These are phyloP conservation scores for Pachyrhizus erosus DNA, from an alignment of 306 rosid genomes.

Conservation along the genomic window DNA sequence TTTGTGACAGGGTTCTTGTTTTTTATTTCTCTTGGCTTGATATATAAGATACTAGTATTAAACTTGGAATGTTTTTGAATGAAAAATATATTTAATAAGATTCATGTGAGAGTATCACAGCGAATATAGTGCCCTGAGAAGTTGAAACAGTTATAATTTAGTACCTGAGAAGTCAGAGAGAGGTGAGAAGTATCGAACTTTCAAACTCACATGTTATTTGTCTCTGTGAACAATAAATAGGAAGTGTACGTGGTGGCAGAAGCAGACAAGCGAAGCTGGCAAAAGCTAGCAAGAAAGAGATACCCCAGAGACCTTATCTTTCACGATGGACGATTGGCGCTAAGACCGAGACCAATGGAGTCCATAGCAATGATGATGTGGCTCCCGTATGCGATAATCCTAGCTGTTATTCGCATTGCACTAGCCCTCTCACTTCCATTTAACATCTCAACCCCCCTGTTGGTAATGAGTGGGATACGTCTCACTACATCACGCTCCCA, in stretches of 20 bases:
- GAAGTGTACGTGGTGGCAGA: conserved; percentile 61
- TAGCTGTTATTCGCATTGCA: conserved; percentile 51
- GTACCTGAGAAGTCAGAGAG: background rate
- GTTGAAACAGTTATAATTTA: background rate
- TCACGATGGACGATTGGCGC: conserved; percentile 84
- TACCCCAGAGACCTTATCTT: conserved; percentile 66
- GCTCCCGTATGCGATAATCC: conserved; percentile 60
- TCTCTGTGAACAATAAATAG: conserved; percentile 41
- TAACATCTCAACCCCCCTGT: conserved; percentile 52
- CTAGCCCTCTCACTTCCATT: conserved; percentile 54
- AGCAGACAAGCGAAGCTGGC: conserved; percentile 72
- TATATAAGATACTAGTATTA: no score
- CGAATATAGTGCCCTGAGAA: background rate
- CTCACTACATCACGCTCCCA: conserved; percentile 43
- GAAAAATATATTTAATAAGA: no score
- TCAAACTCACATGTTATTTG: conserved; percentile 20
- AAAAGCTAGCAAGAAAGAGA: conserved; percentile 53
- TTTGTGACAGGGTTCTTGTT: no score
- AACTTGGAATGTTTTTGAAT: no score
- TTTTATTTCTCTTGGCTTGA: no score
- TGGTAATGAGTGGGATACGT: conserved; percentile 49
- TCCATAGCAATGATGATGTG: conserved; percentile 61
- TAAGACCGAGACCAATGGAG: conserved; percentile 55
- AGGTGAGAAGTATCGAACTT: no score
- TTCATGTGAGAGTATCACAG: background rate